phyloP scores from a whole-genome alignment of 1,284 basidiomycete genomes.

The Papiliotrema flavescens region DNA sequence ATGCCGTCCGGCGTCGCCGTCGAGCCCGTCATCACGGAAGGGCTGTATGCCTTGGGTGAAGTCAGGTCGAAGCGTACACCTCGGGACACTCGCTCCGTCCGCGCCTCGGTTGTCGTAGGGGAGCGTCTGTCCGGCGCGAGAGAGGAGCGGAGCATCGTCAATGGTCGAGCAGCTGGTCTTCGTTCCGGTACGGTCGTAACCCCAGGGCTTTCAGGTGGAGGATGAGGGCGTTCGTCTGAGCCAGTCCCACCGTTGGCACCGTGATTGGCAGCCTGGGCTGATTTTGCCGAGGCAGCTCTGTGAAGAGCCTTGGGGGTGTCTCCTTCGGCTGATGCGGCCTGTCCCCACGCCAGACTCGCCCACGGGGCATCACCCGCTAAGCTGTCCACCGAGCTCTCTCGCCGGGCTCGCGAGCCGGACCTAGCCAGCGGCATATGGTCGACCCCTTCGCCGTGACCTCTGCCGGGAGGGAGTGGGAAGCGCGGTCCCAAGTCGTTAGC shows the following conservation, averaged over 20 bases:
- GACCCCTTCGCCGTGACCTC: background rate
- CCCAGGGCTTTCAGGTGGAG: too few relatives aligned
- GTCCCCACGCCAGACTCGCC: background rate
- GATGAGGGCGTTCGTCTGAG: too few relatives aligned
- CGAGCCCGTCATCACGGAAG: background rate
- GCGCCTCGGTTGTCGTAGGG: slow-evolving; percentile 5
- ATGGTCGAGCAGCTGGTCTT: background rate
- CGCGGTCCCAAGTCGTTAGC: slow-evolving; percentile 14
- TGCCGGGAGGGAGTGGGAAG: slow-evolving; percentile 16
- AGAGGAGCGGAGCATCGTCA: slow-evolving; percentile 1
- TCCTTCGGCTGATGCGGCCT: background rate
- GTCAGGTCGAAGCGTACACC: slow-evolving; percentile 28
- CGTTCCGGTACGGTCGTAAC: background rate
- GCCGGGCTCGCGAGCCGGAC: background rate
- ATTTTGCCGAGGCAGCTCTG: background rate
- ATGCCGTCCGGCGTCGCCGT: background rate
- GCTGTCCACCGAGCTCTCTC: background rate
- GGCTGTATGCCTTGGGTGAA: slow-evolving; percentile 3
- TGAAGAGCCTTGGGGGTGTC: background rate
- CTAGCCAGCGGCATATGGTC: background rate
- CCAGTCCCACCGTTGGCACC: too few relatives aligned
- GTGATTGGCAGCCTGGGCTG: too few relatives aligned
- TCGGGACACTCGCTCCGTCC: slow-evolving; percentile 3
- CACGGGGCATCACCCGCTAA: background rate
- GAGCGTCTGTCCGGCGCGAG: slow-evolving; percentile 3